These are phyloP conservation scores for Forsythia suspensa DNA, from an alignment of 257 asterid genomes.

Conservation along the genomic window DNA sequence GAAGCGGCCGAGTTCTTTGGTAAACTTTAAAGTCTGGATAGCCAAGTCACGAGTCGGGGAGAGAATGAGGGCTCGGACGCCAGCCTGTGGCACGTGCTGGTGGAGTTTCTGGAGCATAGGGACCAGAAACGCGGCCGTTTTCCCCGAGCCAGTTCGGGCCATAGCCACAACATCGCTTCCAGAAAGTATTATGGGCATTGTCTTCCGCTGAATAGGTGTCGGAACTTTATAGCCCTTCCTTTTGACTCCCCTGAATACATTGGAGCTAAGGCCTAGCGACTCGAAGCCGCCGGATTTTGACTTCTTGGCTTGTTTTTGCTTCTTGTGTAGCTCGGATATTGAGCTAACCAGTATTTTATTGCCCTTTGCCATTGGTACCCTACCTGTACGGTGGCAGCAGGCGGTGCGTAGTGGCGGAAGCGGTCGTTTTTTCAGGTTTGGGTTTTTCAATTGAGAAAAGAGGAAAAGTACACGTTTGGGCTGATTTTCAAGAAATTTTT, in stretches of 20 bases:
- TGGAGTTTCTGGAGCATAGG: constrained; percentile 94
- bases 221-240: constrained; percentile 88
- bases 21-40: constrained; percentile 80
- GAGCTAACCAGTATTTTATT: constrained; percentile 52
- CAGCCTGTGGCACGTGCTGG: constrained; percentile 87
- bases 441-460: not conserved
- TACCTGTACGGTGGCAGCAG: not conserved
- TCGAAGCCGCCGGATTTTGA: constrained; percentile 94
- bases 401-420: not conserved
- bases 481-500: too few relatives aligned
- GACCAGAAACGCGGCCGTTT: constrained; percentile 86
- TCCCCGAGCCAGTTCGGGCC: constrained; percentile 98
- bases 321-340: constrained; percentile 51
- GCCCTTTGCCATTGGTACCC: constrained; percentile 22
- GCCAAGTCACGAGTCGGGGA: constrained; percentile 97
- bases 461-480: not conserved
- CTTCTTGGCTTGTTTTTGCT: constrained; percentile 58
- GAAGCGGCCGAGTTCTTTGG: constrained; percentile 75
- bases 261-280: constrained; percentile 63
- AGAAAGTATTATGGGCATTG: constrained; percentile 75
- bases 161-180: constrained; percentile 93
- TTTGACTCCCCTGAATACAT: constrained; percentile 72
- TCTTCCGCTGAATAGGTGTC: constrained; percentile 90
- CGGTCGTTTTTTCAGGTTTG: not conserved
- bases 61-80: constrained; percentile 83